A percentile compares a stretch with the other conserved stretches of the same genome.
These are phyloP conservation scores for Wickerhamomyces strasburgensis DNA, from an alignment of 805 yeast species.

Conservation along the genomic window DNA sequence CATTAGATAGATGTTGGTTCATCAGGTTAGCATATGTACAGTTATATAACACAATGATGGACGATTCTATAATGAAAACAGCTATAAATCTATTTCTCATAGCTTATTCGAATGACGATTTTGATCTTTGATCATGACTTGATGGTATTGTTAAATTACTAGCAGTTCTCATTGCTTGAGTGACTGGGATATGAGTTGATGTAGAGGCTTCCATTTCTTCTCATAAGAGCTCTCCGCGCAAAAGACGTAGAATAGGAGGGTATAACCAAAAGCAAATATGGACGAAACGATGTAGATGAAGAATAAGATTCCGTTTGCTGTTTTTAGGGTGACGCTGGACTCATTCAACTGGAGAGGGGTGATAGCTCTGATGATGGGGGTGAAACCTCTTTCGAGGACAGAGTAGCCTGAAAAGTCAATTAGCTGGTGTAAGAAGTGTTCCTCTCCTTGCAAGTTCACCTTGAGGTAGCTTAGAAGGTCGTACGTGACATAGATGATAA, in stretches of 20 bases:
- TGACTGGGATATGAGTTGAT: conserved; percentile 1
- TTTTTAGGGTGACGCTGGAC: too few species aligned
- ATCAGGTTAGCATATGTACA: neutral
- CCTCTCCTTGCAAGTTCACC: conserved; percentile 1
- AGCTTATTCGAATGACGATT: neutral
- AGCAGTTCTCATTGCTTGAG: neutral
- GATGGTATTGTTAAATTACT: neutral
- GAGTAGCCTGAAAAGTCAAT: conserved; percentile 14
- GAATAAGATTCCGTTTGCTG: conserved; percentile 5
- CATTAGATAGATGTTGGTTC: too few species aligned
- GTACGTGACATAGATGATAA: conserved; percentile 16
- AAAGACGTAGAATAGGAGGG: conserved; percentile 15
- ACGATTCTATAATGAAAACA: neutral
- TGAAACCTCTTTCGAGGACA: conserved; percentile 11
- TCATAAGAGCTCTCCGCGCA: conserved; percentile 20
- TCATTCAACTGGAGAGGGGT: too few species aligned
- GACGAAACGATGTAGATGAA: conserved; percentile 7
- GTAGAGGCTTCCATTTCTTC: conserved; percentile 19
- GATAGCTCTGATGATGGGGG: neutral
- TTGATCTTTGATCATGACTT: neutral
- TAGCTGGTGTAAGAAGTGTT: conserved; percentile 15
- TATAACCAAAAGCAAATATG: conserved; percentile 11
- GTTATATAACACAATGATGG: neutral
- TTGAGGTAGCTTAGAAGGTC: conserved; percentile 11
- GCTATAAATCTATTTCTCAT: neutral